phyloP scores from a whole-genome alignment of 371 early-diverging fungal species.

The Mucor circinelloides region DNA sequence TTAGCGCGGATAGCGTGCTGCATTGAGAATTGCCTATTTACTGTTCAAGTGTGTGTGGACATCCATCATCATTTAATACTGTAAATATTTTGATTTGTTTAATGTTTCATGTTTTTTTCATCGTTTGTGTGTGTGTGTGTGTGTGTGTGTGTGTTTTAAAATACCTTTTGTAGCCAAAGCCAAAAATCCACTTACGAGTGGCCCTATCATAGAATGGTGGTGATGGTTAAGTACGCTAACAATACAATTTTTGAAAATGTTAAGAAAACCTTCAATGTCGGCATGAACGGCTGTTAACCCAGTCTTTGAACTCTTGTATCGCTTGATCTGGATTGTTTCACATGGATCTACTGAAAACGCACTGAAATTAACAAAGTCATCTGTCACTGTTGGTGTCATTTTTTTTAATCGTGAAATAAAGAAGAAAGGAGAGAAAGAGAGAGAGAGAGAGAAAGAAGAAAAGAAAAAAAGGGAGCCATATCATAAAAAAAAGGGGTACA shows the following conservation, averaged over 20 bases:
- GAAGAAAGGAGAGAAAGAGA: neutral
- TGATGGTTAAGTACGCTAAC: no score
- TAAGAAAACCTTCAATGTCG: conserved; percentile 48
- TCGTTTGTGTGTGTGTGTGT: no score
- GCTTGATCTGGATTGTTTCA: conserved; percentile 36
- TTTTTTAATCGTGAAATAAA: neutral
- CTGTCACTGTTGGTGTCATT: conserved; percentile 18
- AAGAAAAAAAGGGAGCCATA: neutral
- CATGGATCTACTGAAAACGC: conserved; percentile 26
- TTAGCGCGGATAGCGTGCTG: neutral
- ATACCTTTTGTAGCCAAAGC: conserved; percentile 57
- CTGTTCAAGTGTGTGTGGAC: conserved; percentile 63
- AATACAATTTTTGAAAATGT: no score
- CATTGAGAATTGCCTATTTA: conserved; percentile 13
- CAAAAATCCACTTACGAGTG: conserved; percentile 57
- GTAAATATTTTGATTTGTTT: neutral
- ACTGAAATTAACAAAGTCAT: conserved; percentile 17
- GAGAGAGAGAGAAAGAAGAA: neutral
- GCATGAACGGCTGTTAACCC: conserved; percentile 55
- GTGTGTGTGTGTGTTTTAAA: neutral
- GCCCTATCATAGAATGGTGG: conserved; percentile 26
- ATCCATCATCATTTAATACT: conserved; percentile 57
- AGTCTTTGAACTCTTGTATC: conserved; percentile 46
- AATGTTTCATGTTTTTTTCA: neutral
- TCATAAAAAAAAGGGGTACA: conserved; percentile 12